Base-by-base conservation (phyloP, 139 green algal species). In the Astrephomene gubernaculifera region DNA sequence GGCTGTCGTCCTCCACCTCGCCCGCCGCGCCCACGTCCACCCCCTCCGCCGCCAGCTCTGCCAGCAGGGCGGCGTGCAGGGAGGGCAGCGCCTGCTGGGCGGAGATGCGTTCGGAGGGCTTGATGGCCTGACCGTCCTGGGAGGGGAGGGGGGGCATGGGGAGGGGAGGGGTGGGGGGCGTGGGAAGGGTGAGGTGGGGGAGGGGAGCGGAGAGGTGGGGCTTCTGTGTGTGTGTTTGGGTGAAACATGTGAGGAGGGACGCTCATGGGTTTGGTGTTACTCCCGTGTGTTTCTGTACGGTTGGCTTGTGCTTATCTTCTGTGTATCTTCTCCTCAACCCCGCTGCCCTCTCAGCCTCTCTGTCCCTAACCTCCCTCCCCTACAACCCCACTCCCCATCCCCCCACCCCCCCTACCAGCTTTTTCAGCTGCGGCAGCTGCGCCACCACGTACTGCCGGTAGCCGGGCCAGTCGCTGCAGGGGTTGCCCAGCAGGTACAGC, bases 401-500 rank as follows among this genome's bases (percentile, higher is more conserved):
- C n/a, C n/a, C n/a, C n/a, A 35, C 61, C 43, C 25, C 27, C 4
- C 89, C 24, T 45, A 96, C 94, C 90, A 97, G 85, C 52, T 85
- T 86, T 12, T 84, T 79, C 14, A 98, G 85, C 36, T 94, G 89
- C 5, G 93, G 93, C 54, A 99, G 82, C n/a, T 81, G 93, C 8
- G 88, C 95, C 17, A 98, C 82, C 12, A 98, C 93, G 57, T 93
- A 99, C 27, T 89, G 70, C 22, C 95, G 81, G 86, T 97, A 98
- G 5, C 90, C 92, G 4, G 82, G 81, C 94, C 95, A 98, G 52
- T 95, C 89, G 53, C 90, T 78, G 86, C 96, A 98, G 12, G 96
- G 96, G 89, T 99, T 99, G 53, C 96, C 96, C 63, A 96, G 82
- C 27, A 98, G 90, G 85, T 92, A 94, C 43, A 99, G 89, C 75